Evolutionary conservation across 2,329 filamentous ascomycete species (phyloP).

Genomic region (Onygenales sp.): DNA sequence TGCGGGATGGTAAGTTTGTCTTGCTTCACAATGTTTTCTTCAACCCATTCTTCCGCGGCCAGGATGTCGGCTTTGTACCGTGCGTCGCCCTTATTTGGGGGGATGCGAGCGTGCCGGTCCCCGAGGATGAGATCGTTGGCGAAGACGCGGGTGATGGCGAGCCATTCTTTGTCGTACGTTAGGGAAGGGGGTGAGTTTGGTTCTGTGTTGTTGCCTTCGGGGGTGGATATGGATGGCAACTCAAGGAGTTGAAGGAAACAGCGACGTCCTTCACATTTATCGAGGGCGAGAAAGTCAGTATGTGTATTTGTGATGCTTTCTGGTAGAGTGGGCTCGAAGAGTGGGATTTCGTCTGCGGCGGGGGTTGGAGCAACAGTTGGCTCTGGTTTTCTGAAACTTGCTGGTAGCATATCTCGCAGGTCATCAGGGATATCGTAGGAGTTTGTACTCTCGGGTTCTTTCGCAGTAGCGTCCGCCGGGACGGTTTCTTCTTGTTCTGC

Average conservation of each 20-base stretch:
- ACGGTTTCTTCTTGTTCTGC: background rate
- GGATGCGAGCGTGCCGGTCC: constrained; percentile 43
- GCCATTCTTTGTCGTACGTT: constrained; percentile 87
- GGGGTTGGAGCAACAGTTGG: constrained; percentile 17
- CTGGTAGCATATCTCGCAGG: constrained; percentile 64
- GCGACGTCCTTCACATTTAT: constrained; percentile 65
- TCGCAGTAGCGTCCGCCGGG: background rate
- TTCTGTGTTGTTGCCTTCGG: constrained; percentile 13
- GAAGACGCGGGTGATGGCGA: constrained; percentile 83
- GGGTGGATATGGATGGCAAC: constrained; percentile 41
- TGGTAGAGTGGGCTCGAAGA: constrained; percentile 56
- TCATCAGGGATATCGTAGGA: constrained; percentile 46
- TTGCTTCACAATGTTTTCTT: constrained; percentile 58
- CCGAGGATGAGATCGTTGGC: constrained; percentile 56
- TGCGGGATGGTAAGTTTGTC: constrained; percentile 60
- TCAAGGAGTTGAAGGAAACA: constrained; percentile 73
- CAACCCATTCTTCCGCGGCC: constrained; percentile 66
- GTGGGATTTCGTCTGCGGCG: constrained; percentile 25
- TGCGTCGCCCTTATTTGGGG: constrained; percentile 57
- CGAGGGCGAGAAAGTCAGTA: constrained; percentile 79
- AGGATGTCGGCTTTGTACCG: constrained; percentile 61
- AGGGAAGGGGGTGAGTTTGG: constrained; percentile 47
- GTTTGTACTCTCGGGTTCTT: constrained; percentile 8
- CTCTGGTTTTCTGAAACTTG: constrained; percentile 53
- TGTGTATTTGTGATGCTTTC: constrained; percentile 64